phyloP scores from a whole-genome alignment of 306 rosid genomes.

The Leucaena leucocephala region DNA sequence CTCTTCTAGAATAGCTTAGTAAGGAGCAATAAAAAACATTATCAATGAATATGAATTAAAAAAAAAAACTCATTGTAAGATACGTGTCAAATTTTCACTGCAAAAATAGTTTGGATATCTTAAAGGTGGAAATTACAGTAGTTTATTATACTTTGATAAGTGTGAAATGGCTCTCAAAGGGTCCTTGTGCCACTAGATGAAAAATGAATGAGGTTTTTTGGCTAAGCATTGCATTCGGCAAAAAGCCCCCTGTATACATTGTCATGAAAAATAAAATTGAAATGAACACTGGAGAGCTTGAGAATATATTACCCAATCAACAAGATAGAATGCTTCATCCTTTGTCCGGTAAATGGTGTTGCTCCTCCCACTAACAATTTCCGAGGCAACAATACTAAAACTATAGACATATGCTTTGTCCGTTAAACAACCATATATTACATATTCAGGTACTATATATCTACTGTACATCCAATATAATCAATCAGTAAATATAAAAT shows the following conservation, averaged over 20 bases:
- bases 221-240: background rate
- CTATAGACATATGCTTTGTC: slow-evolving; percentile 82
- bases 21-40: background rate
- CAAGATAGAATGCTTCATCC: slow-evolving; percentile 38
- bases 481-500: too few species aligned
- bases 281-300: background rate
- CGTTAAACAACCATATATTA: slow-evolving; percentile 67
- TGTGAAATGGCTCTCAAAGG: background rate
- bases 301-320: slow-evolving; percentile 41
- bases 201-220: background rate
- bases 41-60: background rate
- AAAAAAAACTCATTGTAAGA: background rate
- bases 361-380: slow-evolving; percentile 55
- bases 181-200: background rate
- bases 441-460: slow-evolving; percentile 67
- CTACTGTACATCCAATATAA: slow-evolving; percentile 33
- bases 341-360: slow-evolving; percentile 42
- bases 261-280: background rate
- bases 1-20: background rate
- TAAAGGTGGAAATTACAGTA: background rate
- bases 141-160: background rate
- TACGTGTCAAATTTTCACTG: background rate
- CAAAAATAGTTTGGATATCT: background rate
- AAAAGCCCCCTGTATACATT: background rate
- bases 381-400: slow-evolving; percentile 61